Conservation (phyloP, 2,329 filamentous ascomycete genomes). For the Penicillium decumbens region DNA sequence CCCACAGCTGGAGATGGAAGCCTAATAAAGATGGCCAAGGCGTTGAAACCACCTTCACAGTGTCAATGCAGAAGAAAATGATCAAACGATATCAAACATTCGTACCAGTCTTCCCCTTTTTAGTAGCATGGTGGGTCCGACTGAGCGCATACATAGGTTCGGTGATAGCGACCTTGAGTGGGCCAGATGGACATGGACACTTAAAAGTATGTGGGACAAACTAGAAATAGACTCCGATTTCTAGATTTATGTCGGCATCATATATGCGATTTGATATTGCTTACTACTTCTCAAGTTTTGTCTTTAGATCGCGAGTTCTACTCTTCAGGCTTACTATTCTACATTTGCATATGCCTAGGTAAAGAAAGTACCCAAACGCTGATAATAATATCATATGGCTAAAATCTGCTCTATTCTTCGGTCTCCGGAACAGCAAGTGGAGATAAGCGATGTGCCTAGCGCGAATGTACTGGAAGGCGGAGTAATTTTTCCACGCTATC, state of each 20-base stretch:
- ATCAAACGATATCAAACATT: conserved; percentile 62
- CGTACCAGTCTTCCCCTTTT: conserved; percentile 58
- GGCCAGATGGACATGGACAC: conserved; percentile 36
- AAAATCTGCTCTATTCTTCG: no score
- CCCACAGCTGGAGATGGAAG: conserved; percentile 11
- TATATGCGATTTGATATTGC: no score
- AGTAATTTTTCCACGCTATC: conserved; percentile 2
- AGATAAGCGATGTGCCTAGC: background rate
- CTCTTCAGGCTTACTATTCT: no score
- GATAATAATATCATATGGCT: no score
- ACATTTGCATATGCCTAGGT: no score
- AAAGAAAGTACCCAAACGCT: no score
- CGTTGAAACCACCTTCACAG: conserved; percentile 38
- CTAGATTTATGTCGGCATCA: no score
- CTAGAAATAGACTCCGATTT: background rate
- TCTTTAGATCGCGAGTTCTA: no score
- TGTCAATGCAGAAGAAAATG: conserved; percentile 55
- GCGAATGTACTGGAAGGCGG: background rate
- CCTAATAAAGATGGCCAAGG: conserved; percentile 3
- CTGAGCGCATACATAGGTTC: conserved; percentile 71
- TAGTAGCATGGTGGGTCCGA: conserved; percentile 60
- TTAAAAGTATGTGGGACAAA: conserved; percentile 42
- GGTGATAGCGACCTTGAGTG: conserved; percentile 68
- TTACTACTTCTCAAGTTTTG: no score
- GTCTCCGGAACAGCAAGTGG: no score